A percentile compares a stretch with the other conserved stretches of the same genome.
Conservation (phyloP, 2,329 filamentous ascomycete species). For the Neurospora crassa region DNA sequence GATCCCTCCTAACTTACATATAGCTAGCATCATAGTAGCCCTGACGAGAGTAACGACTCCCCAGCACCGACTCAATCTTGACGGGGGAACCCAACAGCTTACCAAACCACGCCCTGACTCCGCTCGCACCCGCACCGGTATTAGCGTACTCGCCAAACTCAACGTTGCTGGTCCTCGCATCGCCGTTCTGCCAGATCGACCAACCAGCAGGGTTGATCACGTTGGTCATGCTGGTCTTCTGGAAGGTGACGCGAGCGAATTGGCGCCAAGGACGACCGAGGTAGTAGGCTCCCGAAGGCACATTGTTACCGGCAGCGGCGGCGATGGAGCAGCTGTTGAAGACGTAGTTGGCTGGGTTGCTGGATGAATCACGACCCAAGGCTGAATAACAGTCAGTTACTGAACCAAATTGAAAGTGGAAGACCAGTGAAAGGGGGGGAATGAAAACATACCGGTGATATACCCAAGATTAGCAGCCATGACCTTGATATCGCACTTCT, state of each 20-base stretch:
- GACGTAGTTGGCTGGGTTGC: constrained; percentile 32
- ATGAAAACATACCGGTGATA: constrained; percentile 28
- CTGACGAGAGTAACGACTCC: constrained; percentile 17
- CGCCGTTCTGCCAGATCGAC: constrained; percentile 41
- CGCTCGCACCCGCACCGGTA: constrained; percentile 43
- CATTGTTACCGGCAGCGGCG: constrained; percentile 27
- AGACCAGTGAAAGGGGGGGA: not conserved
- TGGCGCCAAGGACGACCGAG: constrained; percentile 39
- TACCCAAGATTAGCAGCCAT: constrained; percentile 27
- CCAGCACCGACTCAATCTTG: constrained; percentile 22
- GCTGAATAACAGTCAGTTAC: constrained; percentile 20
- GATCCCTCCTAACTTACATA: constrained; percentile 11
- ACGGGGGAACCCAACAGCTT: constrained; percentile 27
- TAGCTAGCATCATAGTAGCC: constrained; percentile 22
- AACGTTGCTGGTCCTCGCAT: constrained; percentile 41
- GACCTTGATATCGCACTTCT: constrained; percentile 30
- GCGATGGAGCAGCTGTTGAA: constrained; percentile 35
- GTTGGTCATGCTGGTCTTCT: constrained; percentile 37
- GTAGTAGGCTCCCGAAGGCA: constrained; percentile 31
- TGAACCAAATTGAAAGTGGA: not conserved
- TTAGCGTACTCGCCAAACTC: constrained; percentile 51
- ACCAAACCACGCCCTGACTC: constrained; percentile 38
- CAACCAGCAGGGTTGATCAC: constrained; percentile 53
- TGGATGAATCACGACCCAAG: constrained; percentile 29
- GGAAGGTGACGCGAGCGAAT: constrained; percentile 38